Evolutionary conservation across 169 alveolate species (phyloP).

Genomic region (Plasmodium fragile): DNA sequence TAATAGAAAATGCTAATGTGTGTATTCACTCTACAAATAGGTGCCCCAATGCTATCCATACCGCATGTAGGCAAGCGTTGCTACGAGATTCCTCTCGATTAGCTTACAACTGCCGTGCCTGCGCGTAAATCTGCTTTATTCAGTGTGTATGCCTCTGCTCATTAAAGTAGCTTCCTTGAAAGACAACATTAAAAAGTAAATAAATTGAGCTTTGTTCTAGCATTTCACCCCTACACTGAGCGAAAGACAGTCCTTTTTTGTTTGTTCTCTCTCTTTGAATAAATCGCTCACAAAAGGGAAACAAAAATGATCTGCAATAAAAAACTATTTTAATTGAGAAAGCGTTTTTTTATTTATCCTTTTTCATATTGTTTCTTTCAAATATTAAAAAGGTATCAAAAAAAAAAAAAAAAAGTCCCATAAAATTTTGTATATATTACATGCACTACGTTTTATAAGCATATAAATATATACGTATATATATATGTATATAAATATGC

Average conservation of each 20-base stretch:
- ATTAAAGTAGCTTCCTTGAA: background rate
- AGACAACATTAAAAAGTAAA: background rate
- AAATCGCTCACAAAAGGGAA: background rate
- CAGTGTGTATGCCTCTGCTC: background rate
- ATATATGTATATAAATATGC: background rate
- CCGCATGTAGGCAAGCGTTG: background rate
- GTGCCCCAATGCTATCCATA: background rate
- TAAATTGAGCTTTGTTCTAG: background rate
- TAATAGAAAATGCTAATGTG: background rate
- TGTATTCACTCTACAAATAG: background rate
- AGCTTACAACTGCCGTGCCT: background rate
- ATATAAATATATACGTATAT: background rate
- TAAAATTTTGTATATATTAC: constrained; percentile 8
- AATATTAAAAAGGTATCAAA: background rate
- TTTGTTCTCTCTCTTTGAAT: background rate
- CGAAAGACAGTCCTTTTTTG: background rate
- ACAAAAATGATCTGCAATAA: background rate
- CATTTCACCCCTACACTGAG: background rate
- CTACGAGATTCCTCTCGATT: background rate
- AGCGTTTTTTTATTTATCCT: constrained; percentile 1
- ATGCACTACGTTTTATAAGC: background rate
- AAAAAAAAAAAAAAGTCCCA: constrained; percentile 36
- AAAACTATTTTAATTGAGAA: constrained; percentile 1
- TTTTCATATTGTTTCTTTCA: constrained; percentile 7
- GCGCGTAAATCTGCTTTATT: background rate